phyloP scores from a whole-genome alignment of 345 rosid species.

The Lumnitzera littorea region DNA sequence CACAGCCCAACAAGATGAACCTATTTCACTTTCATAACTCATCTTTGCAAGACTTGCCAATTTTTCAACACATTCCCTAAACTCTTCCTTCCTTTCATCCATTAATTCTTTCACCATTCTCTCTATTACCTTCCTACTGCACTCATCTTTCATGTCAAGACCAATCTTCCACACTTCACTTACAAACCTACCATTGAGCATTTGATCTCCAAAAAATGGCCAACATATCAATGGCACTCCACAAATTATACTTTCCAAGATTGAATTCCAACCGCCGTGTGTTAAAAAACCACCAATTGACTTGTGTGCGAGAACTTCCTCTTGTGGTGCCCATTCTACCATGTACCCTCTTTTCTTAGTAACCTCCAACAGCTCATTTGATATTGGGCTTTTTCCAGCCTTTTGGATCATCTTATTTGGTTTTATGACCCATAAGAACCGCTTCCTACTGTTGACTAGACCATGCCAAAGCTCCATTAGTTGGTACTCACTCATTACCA shows the following conservation, averaged over 20 bases:
- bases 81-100: conserved; percentile 43
- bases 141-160: conserved; percentile 60
- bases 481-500: conserved; percentile 16
- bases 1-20: too few species aligned
- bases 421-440: conserved; percentile 44
- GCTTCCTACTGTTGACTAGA: conserved; percentile 22
- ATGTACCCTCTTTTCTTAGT: conserved; percentile 9
- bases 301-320: conserved; percentile 36
- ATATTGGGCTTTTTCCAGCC: conserved; percentile 1
- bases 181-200: conserved; percentile 44
- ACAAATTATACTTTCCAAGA: conserved; percentile 46
- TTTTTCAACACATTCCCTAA: conserved; percentile 12
- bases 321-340: conserved; percentile 37
- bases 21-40: too few species aligned
- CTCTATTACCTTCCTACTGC: conserved; percentile 39
- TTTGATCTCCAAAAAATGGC: conserved; percentile 58
- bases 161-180: conserved; percentile 58
- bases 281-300: conserved; percentile 60
- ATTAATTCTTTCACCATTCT: conserved; percentile 46
- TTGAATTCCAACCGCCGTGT: conserved; percentile 79
- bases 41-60: conserved; percentile 23
- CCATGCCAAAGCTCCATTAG: conserved; percentile 38
- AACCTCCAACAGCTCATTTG: conserved; percentile 18
- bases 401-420: conserved; percentile 5
- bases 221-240: conserved; percentile 77